Base-by-base conservation (phyloP, 2,329 filamentous ascomycete genomes). In the Dactylellina parvicollis region DNA sequence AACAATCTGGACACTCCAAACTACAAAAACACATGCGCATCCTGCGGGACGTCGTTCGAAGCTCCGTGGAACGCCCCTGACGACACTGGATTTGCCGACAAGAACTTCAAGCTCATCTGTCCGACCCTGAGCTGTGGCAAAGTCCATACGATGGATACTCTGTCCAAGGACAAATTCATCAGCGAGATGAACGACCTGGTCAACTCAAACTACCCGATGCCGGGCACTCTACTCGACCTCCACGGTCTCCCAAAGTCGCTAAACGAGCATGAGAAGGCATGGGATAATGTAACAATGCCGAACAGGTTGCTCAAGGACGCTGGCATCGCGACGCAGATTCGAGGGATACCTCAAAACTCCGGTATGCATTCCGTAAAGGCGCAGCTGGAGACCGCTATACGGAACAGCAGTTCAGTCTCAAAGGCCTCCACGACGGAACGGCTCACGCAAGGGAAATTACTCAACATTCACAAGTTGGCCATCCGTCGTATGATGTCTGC, bases 401-500 rank as follows among this genome's bases (percentile, higher is more conserved):
- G 71, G 1, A 80, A 84, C 55, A 78, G 72, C 10, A 57, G 57
- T 0, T 72, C 81, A 4, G 74, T 88, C 30, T 80, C 80, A 36
- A 76, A 76, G n/a, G 82, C 84, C 32, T 83, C 61, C 70, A 75
- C 12, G 4, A 69, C 70, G 5, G 56, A 52, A 14, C 12, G 24
- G 18, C 10, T 66, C 4, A 57, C 47, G 16, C 55, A 49, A 22
- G 74, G 78, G 16, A 69, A 60, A 2, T 42, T 70, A 2, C 67
- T 75, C 12, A 75, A 77, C 4, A 64, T 62, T 3, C 46, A 76
- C 20, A 76, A 82, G 4, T 76, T 87, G 3, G 82, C 84, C 0
- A 81, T 88, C 2, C 85, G 88, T 12, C 87, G 86, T 78, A 89
- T 90, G 87, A 89, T 92, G 87, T 84, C 84, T 20, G 83, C 86